Evolutionary conservation across 768 basidiomycete species (phyloP).

Genomic region (Tulasnella sp.): DNA sequence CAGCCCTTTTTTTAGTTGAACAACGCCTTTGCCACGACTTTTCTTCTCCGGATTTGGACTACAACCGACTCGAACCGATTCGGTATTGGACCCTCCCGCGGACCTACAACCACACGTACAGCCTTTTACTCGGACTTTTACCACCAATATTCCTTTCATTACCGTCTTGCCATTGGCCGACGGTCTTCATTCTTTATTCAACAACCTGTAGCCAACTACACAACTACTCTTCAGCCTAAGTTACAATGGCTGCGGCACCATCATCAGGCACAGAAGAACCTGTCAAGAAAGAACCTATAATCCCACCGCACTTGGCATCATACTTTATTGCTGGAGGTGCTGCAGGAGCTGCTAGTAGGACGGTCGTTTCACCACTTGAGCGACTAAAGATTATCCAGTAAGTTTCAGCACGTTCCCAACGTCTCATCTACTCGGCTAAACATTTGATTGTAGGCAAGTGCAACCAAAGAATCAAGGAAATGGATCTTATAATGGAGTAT

Average conservation of each 20-base stretch:
- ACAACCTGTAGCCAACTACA: too few species aligned
- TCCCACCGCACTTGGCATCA: conserved; percentile 28
- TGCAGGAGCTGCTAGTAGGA: conserved; percentile 60
- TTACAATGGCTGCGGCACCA: not conserved
- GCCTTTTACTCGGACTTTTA: too few species aligned
- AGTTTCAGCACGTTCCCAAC: conserved; percentile 25
- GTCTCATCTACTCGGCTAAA: conserved; percentile 7
- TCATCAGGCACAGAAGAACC: not conserved
- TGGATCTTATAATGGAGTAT: conserved; percentile 71
- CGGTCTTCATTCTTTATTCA: too few species aligned
- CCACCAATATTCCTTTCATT: too few species aligned
- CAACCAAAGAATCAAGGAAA: conserved; percentile 48
- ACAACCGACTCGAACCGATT: too few species aligned
- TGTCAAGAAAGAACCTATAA: conserved; percentile 7
- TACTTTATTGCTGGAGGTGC: conserved; percentile 45
- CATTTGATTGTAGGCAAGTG: conserved; percentile 57
- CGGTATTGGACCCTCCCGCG: too few species aligned
- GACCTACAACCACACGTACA: too few species aligned
- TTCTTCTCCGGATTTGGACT: too few species aligned
- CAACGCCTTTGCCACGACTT: too few species aligned
- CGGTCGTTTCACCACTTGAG: conserved; percentile 85
- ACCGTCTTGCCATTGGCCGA: too few species aligned
- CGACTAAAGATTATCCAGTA: conserved; percentile 94
- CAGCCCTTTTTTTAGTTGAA: too few species aligned
- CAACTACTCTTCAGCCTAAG: not conserved